Conservation (phyloP, 352 stramenopile species). For the Pythium brassicae region DNA sequence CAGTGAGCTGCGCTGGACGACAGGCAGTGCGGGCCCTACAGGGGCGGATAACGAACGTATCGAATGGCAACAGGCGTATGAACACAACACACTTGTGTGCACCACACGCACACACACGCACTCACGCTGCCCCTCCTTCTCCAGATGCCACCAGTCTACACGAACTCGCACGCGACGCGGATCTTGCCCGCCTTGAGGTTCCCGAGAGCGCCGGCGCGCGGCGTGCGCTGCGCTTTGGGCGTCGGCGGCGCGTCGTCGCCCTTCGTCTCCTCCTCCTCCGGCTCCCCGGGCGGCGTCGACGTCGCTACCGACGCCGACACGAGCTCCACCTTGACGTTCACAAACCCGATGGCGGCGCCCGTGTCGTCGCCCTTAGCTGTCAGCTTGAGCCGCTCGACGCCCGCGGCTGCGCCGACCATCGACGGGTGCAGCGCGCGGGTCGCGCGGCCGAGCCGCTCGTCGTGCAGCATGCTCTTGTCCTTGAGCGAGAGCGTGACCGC, state of each 20-base stretch:
- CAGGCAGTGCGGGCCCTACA: too few relatives aligned
- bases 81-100: too few relatives aligned
- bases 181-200: constrained; percentile 21
- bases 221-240: constrained; percentile 1
- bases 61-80: too few relatives aligned
- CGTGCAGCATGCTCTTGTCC: constrained; percentile 51
- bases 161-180: constrained; percentile 19
- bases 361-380: constrained; percentile 17
- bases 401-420: not conserved
- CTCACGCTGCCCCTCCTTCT: too few relatives aligned
- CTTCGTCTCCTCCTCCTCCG: constrained; percentile 1
- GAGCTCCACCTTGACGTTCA: constrained; percentile 21
- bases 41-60: too few relatives aligned
- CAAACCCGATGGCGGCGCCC: constrained; percentile 18
- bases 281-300: not conserved
- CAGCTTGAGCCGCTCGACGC: constrained; percentile 14
- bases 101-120: too few relatives aligned
- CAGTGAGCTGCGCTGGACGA: not conserved
- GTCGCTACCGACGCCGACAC: constrained; percentile 13
- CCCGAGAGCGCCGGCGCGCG: constrained; percentile 1
- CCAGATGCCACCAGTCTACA: not conserved
- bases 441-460: constrained; percentile 35
- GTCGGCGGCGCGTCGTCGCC: constrained; percentile 3
- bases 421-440: constrained; percentile 13
- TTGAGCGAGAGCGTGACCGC: constrained; percentile 35